These are phyloP conservation scores for Pelargonium nanum DNA, from an alignment of 345 rosid genomes.

Conservation along the genomic window DNA sequence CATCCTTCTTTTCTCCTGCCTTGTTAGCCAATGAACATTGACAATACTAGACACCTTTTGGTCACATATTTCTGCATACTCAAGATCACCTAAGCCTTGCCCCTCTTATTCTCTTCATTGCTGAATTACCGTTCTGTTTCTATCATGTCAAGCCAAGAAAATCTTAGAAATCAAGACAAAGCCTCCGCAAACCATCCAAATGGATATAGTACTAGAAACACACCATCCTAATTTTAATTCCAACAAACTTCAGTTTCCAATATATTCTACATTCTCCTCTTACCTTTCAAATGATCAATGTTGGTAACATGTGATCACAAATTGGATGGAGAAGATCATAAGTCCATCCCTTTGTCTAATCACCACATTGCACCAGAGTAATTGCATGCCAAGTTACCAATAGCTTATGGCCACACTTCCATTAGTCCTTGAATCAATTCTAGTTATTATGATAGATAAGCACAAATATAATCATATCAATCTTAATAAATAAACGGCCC, in stretches of 20 bases:
- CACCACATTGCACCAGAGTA: background rate
- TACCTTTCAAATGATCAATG: too few species aligned
- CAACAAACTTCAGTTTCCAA: background rate
- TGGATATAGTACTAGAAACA: background rate
- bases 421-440: background rate
- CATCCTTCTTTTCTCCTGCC: too few species aligned
- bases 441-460: too few species aligned
- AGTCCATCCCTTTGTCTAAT: background rate
- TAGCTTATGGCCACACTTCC: background rate
- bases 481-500: too few species aligned
- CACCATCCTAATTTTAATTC: background rate
- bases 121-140: background rate
- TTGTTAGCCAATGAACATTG: too few species aligned
- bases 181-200: background rate
- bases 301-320: too few species aligned
- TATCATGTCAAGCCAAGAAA: background rate
- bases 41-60: background rate
- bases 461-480: too few species aligned
- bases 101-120: too few species aligned
- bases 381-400: background rate
- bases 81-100: background rate
- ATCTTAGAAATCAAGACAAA: background rate
- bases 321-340: too few species aligned
- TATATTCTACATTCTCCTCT: background rate
- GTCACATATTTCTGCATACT: background rate